Percentiles rank a stretch among this genome's conserved stretches.
Conservation (phyloP, 148 eudicot species). For the Arbutus unedo region DNA sequence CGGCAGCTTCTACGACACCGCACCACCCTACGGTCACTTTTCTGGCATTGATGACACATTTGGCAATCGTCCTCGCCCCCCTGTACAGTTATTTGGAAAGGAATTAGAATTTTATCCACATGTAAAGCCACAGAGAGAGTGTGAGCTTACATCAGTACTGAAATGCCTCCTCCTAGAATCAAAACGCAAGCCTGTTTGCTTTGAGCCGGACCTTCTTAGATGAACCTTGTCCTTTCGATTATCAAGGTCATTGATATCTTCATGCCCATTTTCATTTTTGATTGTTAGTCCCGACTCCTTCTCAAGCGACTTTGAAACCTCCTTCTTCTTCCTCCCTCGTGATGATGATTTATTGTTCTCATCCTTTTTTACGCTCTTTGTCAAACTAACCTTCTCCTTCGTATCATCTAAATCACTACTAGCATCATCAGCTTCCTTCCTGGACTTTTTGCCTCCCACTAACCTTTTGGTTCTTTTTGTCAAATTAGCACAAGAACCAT, state of each 20-base stretch:
- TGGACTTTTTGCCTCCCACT: not conserved
- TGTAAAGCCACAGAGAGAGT: not conserved
- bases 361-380: not conserved
- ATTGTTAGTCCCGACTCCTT: not conserved
- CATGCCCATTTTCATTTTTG: not conserved
- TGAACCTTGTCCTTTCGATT: not conserved
- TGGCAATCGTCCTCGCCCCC: slow-evolving; percentile 13
- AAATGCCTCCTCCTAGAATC: slow-evolving; percentile 14
- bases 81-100: slow-evolving; percentile 11
- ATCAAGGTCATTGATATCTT: not conserved
- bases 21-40: slow-evolving; percentile 18
- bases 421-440: not conserved
- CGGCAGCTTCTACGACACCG: slow-evolving; percentile 15
- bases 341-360: slow-evolving; percentile 1
- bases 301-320: not conserved
- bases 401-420: not conserved
- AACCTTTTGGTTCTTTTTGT: not conserved
- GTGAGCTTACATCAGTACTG: slow-evolving; percentile 18
- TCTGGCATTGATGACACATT: slow-evolving; percentile 30
- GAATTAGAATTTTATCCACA: not conserved
- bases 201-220: not conserved
- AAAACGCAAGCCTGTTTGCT: not conserved
- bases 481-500: not conserved
- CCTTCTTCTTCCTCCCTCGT: slow-evolving; percentile 2
- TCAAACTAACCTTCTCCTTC: slow-evolving; percentile 3